Evolutionary conservation across 2,329 filamentous ascomycete species (phyloP).

Genomic region (Monosporascus sp.): DNA sequence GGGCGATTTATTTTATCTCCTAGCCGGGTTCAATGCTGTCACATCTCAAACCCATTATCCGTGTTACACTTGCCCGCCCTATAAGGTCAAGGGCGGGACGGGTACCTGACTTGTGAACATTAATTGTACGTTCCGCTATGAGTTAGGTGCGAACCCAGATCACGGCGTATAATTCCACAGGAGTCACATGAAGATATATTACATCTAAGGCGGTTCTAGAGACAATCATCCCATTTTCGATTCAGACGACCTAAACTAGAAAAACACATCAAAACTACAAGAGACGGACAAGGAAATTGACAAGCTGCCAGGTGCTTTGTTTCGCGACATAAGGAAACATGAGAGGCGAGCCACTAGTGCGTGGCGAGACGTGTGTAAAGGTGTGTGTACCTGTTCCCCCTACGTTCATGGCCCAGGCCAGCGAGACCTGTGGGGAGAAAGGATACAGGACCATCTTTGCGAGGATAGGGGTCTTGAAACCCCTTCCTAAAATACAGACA

Average conservation of each 20-base stretch:
- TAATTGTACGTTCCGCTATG: no score
- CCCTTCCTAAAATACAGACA: constrained; percentile 29
- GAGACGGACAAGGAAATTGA: constrained; percentile 20
- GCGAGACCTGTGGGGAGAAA: constrained; percentile 7
- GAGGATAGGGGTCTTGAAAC: not conserved
- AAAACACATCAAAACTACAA: constrained; percentile 20
- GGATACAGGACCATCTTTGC: constrained; percentile 7
- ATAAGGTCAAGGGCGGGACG: no score
- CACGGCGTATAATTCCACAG: no score
- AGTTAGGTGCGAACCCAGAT: no score
- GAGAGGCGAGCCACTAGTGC: constrained; percentile 19
- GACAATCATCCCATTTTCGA: constrained; percentile 20
- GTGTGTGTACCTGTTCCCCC: constrained; percentile 14
- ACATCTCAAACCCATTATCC: no score
- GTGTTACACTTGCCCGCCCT: no score
- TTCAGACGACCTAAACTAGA: constrained; percentile 22
- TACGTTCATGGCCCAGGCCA: constrained; percentile 14
- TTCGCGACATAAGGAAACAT: constrained; percentile 26
- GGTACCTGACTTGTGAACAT: no score
- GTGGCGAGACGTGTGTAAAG: constrained; percentile 20
- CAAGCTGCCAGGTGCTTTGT: constrained; percentile 9
- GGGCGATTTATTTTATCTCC: no score
- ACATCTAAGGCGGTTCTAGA: constrained; percentile 6
- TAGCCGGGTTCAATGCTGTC: no score
- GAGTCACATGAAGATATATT: no score